phyloP scores from a whole-genome alignment of 495 filamentous ascomycete genomes.

The Endocarpon pusillum region DNA sequence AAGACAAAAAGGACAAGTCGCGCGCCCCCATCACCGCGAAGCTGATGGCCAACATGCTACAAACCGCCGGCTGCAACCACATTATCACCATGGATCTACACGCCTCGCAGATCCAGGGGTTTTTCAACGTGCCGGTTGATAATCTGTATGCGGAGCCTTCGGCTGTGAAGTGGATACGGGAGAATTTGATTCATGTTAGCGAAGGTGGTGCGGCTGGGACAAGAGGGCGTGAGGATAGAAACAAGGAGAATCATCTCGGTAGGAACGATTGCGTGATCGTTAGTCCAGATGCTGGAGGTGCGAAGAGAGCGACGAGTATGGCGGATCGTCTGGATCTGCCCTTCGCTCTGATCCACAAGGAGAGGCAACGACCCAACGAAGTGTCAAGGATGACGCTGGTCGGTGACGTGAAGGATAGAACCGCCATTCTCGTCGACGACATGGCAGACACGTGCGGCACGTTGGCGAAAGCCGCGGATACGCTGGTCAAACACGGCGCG shows the following conservation, averaged over 20 bases:
- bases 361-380: constrained; percentile 86
- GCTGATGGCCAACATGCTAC: constrained; percentile 93
- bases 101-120: constrained; percentile 54
- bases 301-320: constrained; percentile 91
- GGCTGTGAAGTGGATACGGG: constrained; percentile 75
- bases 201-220: no score
- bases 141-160: constrained; percentile 94
- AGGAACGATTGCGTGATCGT: constrained; percentile 84
- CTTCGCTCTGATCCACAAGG: constrained; percentile 98
- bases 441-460: constrained; percentile 91
- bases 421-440: constrained; percentile 67
- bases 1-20: constrained; percentile 98
- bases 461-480: constrained; percentile 80
- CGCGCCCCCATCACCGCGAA: constrained; percentile 76
- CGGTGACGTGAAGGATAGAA: constrained; percentile 41
- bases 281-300: constrained; percentile 88
- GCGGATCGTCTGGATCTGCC: constrained; percentile 85
- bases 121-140: constrained; percentile 97
- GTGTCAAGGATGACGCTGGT: constrained; percentile 87
- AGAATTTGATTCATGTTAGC: no score
- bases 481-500: constrained; percentile 78
- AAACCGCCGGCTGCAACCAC: constrained; percentile 77
- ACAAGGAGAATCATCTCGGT: constrained; percentile 28
- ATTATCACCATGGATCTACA: constrained; percentile 78
- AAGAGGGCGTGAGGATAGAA: no score